These are phyloP conservation scores for Colletotrichum sp. DNA, from an alignment of 2,329 filamentous ascomycete genomes.

Conservation along the genomic window DNA sequence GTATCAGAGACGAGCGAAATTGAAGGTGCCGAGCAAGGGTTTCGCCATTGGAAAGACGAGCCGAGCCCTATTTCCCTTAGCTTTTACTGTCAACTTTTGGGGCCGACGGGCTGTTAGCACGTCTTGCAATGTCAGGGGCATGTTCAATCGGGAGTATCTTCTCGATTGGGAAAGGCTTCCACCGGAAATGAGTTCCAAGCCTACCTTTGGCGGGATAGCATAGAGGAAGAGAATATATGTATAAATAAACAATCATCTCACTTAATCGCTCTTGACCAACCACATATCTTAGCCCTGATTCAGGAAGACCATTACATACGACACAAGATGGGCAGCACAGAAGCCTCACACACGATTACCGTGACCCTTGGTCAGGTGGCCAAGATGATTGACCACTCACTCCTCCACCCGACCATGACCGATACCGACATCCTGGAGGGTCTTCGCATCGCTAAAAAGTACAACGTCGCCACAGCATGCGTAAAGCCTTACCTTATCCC, in stretches of 20 bases:
- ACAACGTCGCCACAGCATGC: conserved; percentile 39
- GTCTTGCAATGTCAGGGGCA: background rate
- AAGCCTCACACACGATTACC: conserved; percentile 33
- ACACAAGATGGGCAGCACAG: background rate
- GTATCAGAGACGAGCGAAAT: background rate
- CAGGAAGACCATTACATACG: background rate
- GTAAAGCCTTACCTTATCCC: conserved; percentile 60
- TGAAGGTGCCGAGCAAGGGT: background rate
- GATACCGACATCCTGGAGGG: conserved; percentile 57
- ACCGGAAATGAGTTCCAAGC: background rate
- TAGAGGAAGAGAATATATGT: background rate
- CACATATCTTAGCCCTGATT: background rate
- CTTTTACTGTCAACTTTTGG: background rate
- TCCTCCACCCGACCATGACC: conserved; percentile 67
- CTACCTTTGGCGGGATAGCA: no score
- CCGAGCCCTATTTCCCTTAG: background rate
- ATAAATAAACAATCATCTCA: background rate
- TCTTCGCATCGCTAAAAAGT: conserved; percentile 49
- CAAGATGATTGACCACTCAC: conserved; percentile 65
- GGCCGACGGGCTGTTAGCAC: background rate
- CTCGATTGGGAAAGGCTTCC: background rate
- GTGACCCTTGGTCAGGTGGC: conserved; percentile 53
- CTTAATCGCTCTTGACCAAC: fast-evolving
- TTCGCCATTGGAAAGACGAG: background rate
- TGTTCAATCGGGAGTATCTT: background rate